Percentiles rank a stretch among this genome's conserved stretches.
phyloP scores from a whole-genome alignment of 2,329 filamentous ascomycete genomes.

The Aureobasidium subglaciale region DNA sequence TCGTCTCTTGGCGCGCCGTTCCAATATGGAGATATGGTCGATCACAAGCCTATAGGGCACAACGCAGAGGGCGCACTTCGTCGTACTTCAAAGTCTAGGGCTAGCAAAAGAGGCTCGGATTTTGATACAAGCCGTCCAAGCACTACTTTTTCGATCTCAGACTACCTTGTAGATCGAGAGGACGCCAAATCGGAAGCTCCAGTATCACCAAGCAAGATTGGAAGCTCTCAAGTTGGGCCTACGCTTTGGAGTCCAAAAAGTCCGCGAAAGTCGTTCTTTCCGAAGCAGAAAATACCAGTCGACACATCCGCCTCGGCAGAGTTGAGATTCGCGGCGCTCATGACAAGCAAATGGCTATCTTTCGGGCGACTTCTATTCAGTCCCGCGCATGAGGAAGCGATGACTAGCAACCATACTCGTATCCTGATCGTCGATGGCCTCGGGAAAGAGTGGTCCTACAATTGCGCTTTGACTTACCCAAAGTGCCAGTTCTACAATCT shows the following conservation, averaged over 20 bases:
- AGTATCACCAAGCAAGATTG: background rate
- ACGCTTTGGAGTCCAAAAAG: background rate
- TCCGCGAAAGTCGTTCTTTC: background rate
- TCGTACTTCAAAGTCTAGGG: background rate
- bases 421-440: constrained; percentile 76
- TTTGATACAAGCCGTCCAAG: constrained; percentile 7
- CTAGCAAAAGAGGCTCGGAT: background rate
- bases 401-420: constrained; percentile 51
- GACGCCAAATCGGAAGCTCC: background rate
- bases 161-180: constrained; percentile 14
- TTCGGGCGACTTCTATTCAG: constrained; percentile 80
- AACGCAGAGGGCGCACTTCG: constrained; percentile 10
- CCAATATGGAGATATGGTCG: constrained; percentile 44
- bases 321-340: constrained; percentile 71
- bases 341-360: constrained; percentile 80
- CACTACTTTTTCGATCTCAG: constrained; percentile 18
- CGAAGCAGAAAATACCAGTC: background rate
- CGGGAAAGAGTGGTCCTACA: constrained; percentile 87
- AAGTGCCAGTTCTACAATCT: constrained; percentile 70
- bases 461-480: constrained; percentile 73
- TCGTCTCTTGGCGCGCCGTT: constrained; percentile 47
- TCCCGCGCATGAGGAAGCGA: constrained; percentile 65
- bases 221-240: background rate
- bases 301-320: constrained; percentile 47
- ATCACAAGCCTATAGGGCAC: background rate